Conservation (phyloP, 169 alveolate genomes). For the Plasmodium billcollinsi region DNA sequence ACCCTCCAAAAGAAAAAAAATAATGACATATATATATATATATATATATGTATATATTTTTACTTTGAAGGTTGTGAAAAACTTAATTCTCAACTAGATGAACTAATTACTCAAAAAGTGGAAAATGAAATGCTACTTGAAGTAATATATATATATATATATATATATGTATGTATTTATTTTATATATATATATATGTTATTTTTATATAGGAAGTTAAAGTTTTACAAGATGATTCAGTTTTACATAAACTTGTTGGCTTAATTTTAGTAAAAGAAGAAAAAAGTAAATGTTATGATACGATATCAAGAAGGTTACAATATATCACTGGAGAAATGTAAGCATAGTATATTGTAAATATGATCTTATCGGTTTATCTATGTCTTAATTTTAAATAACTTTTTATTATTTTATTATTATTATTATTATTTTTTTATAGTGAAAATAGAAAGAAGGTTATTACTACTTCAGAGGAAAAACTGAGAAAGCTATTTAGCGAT, state of each 20-base stretch:
- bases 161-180: neutral
- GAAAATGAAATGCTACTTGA: slow-evolving; percentile 73
- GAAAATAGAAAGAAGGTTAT: slow-evolving; percentile 65
- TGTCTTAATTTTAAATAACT: no score
- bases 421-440: slow-evolving; percentile 5
- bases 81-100: slow-evolving; percentile 57
- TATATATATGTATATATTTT: neutral
- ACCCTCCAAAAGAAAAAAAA: neutral
- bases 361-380: no score
- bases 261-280: slow-evolving; percentile 48
- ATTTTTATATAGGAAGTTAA: slow-evolving; percentile 42
- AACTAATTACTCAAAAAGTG: slow-evolving; percentile 64
- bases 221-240: slow-evolving; percentile 41
- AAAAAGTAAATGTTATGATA: slow-evolving; percentile 56
- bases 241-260: slow-evolving; percentile 56
- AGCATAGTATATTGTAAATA: neutral
- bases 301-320: slow-evolving; percentile 52
- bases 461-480: slow-evolving; percentile 60
- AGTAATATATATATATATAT: slow-evolving; percentile 12
- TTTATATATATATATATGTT: neutral
- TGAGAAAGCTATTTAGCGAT: slow-evolving; percentile 66
- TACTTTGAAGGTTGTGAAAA: slow-evolving; percentile 61
- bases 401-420: neutral
- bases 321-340: slow-evolving; percentile 65
- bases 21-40: neutral